Percentiles rank a stretch among this genome's conserved stretches.
phyloP scores from a whole-genome alignment of 352 stramenopile genomes.

The Globisporangium cederbergense region DNA sequence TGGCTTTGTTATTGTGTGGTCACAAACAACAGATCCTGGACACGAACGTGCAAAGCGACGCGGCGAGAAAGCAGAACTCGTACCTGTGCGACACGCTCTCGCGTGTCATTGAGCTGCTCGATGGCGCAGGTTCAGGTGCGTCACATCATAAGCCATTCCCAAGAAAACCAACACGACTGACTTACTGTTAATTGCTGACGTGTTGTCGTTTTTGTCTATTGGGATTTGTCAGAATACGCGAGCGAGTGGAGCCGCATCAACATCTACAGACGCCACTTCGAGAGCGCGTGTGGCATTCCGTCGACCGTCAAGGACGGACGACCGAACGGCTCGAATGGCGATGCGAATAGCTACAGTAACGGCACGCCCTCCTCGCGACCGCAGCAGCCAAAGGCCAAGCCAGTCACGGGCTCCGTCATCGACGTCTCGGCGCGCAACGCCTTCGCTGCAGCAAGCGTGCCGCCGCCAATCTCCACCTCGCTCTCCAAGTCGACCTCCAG shows the following conservation, averaged over 20 bases:
- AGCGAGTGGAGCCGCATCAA: slow-evolving; percentile 76
- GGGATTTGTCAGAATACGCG: slow-evolving; percentile 39
- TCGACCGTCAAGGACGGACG: slow-evolving; percentile 45
- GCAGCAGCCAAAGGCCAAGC: slow-evolving; percentile 12
- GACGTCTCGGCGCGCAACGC: slow-evolving; percentile 19
- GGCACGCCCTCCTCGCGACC: not conserved
- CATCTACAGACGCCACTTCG: slow-evolving; percentile 74
- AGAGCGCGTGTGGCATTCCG: slow-evolving; percentile 62
- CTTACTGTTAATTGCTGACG: not conserved
- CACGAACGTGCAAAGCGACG: slow-evolving; percentile 65
- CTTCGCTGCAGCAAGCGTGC: slow-evolving; percentile 14
- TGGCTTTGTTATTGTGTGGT: slow-evolving; percentile 6
- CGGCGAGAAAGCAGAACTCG: slow-evolving; percentile 59
- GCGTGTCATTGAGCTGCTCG: slow-evolving; percentile 62
- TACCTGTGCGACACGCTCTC: slow-evolving; percentile 56
- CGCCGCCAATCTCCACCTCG: slow-evolving; percentile 3
- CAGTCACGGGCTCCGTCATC: slow-evolving; percentile 6
- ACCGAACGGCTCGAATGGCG: slow-evolving; percentile 9
- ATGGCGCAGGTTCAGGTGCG: slow-evolving; percentile 57
- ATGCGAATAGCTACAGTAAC: slow-evolving; percentile 4
- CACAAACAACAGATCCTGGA: slow-evolving; percentile 46
- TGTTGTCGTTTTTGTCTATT: not conserved
- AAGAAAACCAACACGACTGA: not conserved
- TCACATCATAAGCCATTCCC: not conserved
- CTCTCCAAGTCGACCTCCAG: slow-evolving; percentile 9